Percentiles rank a stretch among this genome's conserved stretches.
Evolutionary conservation across 179 eudicot genomes (phyloP).

Genomic region (Amaranthus tricolor): DNA sequence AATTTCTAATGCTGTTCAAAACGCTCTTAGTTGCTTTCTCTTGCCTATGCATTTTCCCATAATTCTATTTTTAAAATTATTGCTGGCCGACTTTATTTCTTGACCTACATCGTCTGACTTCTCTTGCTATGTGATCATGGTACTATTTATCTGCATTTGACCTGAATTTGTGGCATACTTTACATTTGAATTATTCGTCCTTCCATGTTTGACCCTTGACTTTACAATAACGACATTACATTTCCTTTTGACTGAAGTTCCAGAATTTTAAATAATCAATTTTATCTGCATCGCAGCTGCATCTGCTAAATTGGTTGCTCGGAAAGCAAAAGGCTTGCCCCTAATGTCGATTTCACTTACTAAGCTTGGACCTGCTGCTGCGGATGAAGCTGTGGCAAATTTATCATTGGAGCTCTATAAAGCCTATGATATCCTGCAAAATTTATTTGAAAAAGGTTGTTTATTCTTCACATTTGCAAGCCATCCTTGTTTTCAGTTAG

Average conservation of each 20-base stretch:
- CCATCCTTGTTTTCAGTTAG: background rate
- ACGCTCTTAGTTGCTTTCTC: background rate
- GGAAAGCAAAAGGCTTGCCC: constrained; percentile 86
- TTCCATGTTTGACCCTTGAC: background rate
- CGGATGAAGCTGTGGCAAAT: constrained; percentile 64
- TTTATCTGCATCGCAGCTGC: constrained; percentile 28
- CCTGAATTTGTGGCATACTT: no score
- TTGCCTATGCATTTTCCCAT: background rate
- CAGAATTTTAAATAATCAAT: constrained; percentile 1
- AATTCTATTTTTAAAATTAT: background rate
- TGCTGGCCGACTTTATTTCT: background rate
- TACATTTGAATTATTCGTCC: no score
- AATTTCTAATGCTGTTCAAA: background rate
- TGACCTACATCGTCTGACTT: background rate
- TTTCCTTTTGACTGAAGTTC: constrained; percentile 4
- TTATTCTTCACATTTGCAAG: constrained; percentile 1
- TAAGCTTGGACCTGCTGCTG: constrained; percentile 54
- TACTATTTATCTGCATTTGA: background rate
- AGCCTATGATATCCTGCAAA: constrained; percentile 42
- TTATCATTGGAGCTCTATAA: constrained; percentile 63
- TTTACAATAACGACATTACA: background rate
- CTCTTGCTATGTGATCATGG: background rate
- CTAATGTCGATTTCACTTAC: constrained; percentile 55
- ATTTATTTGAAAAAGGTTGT: constrained; percentile 50
- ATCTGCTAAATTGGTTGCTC: constrained; percentile 70